These are phyloP conservation scores for Arthrobotrys iridis DNA, from an alignment of 2,329 filamentous ascomycete species.

Conservation along the genomic window DNA sequence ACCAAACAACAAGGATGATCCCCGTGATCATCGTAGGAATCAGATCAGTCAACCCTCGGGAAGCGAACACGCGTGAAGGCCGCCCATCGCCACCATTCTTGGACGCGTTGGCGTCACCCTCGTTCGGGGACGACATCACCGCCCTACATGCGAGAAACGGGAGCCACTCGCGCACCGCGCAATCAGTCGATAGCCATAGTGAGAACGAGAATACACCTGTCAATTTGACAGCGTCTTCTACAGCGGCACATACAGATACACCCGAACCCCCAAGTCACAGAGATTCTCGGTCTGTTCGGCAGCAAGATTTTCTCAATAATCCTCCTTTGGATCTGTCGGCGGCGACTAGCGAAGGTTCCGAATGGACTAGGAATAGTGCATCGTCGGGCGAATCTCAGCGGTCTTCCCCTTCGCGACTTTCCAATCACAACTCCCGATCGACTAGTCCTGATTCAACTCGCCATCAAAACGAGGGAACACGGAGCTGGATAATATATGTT, in stretches of 20 bases:
- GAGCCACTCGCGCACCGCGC: background rate
- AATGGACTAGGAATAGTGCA: conserved; percentile 31
- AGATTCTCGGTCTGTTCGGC: background rate
- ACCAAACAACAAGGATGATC: conserved; percentile 68
- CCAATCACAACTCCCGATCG: conserved; percentile 13
- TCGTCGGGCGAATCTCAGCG: conserved; percentile 18
- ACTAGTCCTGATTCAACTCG: conserved; percentile 34
- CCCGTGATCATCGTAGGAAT: conserved; percentile 77
- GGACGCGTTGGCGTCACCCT: conserved; percentile 59
- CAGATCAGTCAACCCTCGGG: conserved; percentile 70
- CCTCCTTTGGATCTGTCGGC: conserved; percentile 9
- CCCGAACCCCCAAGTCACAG: background rate
- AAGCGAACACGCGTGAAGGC: conserved; percentile 63
- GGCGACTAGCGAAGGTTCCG: conserved; percentile 29
- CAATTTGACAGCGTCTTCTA: background rate
- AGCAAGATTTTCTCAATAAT: background rate
- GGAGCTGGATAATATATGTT: conserved; percentile 78
- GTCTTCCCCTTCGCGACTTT: background rate
- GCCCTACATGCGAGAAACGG: background rate
- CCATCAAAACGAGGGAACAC: conserved; percentile 63
- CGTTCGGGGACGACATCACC: conserved; percentile 6
- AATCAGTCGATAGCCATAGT: background rate
- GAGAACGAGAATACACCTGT: background rate
- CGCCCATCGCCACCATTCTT: conserved; percentile 63
- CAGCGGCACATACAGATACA: background rate